Conservation (phyloP, 2,329 filamentous ascomycete genomes). For the Claviceps sp. region DNA sequence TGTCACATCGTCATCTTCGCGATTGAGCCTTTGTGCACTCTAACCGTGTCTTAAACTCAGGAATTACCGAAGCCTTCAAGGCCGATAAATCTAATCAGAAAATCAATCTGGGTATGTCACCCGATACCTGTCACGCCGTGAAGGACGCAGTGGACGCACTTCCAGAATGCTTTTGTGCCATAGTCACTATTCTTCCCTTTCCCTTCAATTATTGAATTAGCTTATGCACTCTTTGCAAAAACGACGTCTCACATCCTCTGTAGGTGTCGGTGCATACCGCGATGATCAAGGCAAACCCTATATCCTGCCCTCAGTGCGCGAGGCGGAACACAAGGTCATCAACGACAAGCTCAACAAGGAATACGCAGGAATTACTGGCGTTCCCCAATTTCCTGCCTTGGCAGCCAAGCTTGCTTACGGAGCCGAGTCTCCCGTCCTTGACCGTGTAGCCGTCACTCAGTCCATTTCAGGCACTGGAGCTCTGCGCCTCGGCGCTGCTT, state of each 20-base stretch:
- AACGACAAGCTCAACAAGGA: constrained; percentile 78
- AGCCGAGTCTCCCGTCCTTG: constrained; percentile 59
- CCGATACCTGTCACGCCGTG: background rate
- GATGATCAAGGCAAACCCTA: constrained; percentile 97
- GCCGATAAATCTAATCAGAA: constrained; percentile 86
- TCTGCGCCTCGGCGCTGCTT: constrained; percentile 84
- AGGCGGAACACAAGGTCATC: constrained; percentile 79
- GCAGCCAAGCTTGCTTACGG: constrained; percentile 88
- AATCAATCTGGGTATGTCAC: constrained; percentile 76
- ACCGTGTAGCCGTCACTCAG: constrained; percentile 82
- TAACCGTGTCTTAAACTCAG: constrained; percentile 22
- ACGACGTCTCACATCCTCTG: constrained; percentile 6
- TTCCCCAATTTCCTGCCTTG: constrained; percentile 85
- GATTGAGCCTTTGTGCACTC: constrained; percentile 11
- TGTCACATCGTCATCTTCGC: background rate
- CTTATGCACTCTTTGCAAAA: constrained; percentile 6
- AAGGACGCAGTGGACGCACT: background rate
- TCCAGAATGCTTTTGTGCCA: background rate
- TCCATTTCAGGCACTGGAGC: constrained; percentile 97
- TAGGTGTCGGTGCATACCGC: constrained; percentile 92
- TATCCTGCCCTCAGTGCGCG: constrained; percentile 83
- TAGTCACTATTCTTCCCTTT: background rate
- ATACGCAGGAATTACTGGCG: constrained; percentile 93
- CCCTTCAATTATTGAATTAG: too few species aligned
- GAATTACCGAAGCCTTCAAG: constrained; percentile 98